A percentile compares a stretch with the other conserved stretches of the same genome.
These are phyloP conservation scores for Elongisporangium anandrum DNA, from an alignment of 352 stramenopile genomes.

Conservation along the genomic window DNA sequence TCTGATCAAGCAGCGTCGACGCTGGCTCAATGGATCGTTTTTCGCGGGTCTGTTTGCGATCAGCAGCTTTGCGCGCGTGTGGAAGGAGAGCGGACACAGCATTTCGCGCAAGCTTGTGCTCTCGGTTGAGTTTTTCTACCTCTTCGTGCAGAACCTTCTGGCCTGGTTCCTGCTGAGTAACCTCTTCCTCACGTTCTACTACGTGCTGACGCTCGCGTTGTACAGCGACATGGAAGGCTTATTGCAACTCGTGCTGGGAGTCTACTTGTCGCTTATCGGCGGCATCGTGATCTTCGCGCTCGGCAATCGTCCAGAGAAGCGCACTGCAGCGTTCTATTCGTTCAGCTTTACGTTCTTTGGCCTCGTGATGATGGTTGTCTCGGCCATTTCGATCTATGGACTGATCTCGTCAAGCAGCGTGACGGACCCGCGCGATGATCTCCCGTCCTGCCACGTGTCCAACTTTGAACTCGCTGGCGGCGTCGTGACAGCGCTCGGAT, in stretches of 20 bases:
- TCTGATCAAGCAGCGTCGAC: conserved; percentile 55
- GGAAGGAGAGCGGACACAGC: conserved; percentile 33
- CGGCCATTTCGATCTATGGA: conserved; percentile 37
- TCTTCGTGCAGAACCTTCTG: conserved; percentile 32
- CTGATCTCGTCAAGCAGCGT: conserved; percentile 20
- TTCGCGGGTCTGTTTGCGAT: conserved; percentile 57
- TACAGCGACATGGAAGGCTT: conserved; percentile 23
- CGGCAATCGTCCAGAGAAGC: conserved; percentile 38
- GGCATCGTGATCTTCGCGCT: conserved; percentile 40
- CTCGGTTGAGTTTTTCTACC: conserved; percentile 35
- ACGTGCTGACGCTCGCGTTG: conserved; percentile 31
- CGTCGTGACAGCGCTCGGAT: conserved; percentile 9
- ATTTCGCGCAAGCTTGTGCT: conserved; percentile 33
- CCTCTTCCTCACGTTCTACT: conserved; percentile 49
- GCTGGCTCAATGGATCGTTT: conserved; percentile 63
- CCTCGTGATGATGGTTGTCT: conserved; percentile 42
- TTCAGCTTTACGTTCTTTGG: conserved; percentile 41
- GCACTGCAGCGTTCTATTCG: conserved; percentile 39
- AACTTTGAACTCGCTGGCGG: conserved; percentile 15
- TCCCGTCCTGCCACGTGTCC: conserved; percentile 23
- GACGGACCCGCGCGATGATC: conserved; percentile 21
- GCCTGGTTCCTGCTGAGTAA: conserved; percentile 46
- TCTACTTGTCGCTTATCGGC: conserved; percentile 34
- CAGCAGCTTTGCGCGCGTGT: conserved; percentile 49
- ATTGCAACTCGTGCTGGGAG: conserved; percentile 23